phyloP scores from a whole-genome alignment of 1,284 basidiomycete species.

The Leccinum pseudoinsigne region DNA sequence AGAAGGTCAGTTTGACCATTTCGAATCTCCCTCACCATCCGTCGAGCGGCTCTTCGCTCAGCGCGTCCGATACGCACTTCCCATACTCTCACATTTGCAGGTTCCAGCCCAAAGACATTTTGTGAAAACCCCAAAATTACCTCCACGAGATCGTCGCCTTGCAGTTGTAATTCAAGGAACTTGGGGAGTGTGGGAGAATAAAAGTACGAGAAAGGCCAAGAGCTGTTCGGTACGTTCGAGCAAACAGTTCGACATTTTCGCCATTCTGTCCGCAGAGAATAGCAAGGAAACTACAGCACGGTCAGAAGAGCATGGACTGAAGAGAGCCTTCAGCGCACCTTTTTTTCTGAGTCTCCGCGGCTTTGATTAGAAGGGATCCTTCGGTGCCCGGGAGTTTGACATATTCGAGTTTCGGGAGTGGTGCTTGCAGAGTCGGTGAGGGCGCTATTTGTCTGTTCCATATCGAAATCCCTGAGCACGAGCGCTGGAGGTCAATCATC shows the following conservation, averaged over 20 bases:
- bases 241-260: constrained; percentile 90
- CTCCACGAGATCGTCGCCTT: constrained; percentile 82
- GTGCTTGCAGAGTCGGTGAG: constrained; percentile 47
- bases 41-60: constrained; percentile 77
- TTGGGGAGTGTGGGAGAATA: constrained; percentile 87
- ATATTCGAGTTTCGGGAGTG: constrained; percentile 85
- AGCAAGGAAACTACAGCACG: constrained; percentile 69
- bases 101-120: constrained; percentile 89
- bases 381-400: constrained; percentile 90
- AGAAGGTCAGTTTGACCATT: constrained; percentile 45
- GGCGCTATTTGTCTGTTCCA: constrained; percentile 32
- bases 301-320: constrained; percentile 7
- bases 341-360: constrained; percentile 84
- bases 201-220: constrained; percentile 82
- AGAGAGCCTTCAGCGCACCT: constrained; percentile 51
- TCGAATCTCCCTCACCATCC: constrained; percentile 66
- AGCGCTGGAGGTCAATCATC: constrained; percentile 49
- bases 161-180: constrained; percentile 83
- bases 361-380: constrained; percentile 76
- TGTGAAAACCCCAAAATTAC: constrained; percentile 85
- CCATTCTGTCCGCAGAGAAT: constrained; percentile 89
- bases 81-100: constrained; percentile 86
- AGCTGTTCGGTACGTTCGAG: constrained; percentile 80
- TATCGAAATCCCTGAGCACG: constrained; percentile 35
- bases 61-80: constrained; percentile 86